Evolutionary conservation across 2,329 filamentous ascomycete species (phyloP).

Genomic region (Trichoderma breve): DNA sequence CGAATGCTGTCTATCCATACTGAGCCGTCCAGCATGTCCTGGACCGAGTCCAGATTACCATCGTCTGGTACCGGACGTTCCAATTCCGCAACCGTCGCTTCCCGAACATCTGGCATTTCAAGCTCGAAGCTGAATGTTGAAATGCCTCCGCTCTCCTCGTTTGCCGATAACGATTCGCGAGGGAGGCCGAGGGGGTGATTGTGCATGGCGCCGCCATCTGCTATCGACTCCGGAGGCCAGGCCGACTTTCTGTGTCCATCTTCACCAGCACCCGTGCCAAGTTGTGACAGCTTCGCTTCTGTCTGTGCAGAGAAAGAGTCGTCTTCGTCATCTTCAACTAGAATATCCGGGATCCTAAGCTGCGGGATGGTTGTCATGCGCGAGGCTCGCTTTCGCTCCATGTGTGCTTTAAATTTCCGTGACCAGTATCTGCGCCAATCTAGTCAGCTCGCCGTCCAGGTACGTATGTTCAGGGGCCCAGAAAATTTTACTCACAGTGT

Average conservation of each 20-base stretch:
- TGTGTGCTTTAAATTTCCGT: slow-evolving; percentile 72
- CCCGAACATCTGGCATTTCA: slow-evolving; percentile 42
- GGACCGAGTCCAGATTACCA: slow-evolving; percentile 73
- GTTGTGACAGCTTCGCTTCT: background rate
- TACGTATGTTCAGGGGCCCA: background rate
- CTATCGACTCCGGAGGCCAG: slow-evolving; percentile 43
- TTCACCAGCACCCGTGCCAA: slow-evolving; percentile 11
- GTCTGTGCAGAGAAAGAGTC: slow-evolving; percentile 23
- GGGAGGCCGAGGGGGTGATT: slow-evolving; percentile 56
- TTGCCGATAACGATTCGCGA: slow-evolving; percentile 43
- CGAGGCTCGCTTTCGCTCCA: slow-evolving; percentile 69
- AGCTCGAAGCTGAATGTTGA: slow-evolving; percentile 61
- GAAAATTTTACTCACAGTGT: slow-evolving; percentile 61
- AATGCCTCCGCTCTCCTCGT: slow-evolving; percentile 44
- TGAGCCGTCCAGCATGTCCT: slow-evolving; percentile 83
- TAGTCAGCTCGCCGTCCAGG: background rate
- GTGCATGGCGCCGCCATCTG: slow-evolving; percentile 30
- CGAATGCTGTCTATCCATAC: slow-evolving; percentile 92
- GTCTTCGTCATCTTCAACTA: slow-evolving; percentile 70
- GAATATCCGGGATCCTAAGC: slow-evolving; percentile 84
- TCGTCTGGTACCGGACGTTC: slow-evolving; percentile 49
- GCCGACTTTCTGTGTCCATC: background rate
- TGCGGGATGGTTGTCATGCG: slow-evolving; percentile 77
- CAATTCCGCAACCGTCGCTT: slow-evolving; percentile 20
- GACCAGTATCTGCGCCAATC: slow-evolving; percentile 66